Conservation (phyloP, 169 alveolate genomes). For the Plasmodium gonderi region DNA sequence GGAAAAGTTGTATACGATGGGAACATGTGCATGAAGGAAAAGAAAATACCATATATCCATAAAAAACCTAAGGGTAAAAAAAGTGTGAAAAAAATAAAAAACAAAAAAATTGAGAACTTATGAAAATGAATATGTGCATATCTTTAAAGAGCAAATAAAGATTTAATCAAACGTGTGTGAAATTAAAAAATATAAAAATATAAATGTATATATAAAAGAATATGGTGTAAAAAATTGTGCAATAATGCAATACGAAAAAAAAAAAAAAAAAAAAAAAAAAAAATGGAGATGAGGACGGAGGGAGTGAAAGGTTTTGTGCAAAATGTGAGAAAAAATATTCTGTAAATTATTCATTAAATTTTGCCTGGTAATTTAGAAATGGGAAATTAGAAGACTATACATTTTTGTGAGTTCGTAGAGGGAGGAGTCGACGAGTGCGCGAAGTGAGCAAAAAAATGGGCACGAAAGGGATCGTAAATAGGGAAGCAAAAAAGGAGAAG, state of each 20-base stretch:
- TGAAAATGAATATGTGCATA: neutral
- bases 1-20: neutral
- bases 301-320: neutral
- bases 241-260: neutral
- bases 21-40: neutral
- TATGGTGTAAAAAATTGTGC: neutral
- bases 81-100: neutral
- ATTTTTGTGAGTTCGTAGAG: neutral
- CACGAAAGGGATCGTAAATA: too few relatives aligned
- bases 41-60: neutral
- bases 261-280: neutral
- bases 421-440: neutral
- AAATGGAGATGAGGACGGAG: neutral
- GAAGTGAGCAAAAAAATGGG: neutral
- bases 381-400: constrained; percentile 2
- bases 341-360: neutral
- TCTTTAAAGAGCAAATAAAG: constrained; percentile 16
- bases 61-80: neutral
- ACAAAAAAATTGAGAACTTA: neutral
- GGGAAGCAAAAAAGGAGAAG: neutral
- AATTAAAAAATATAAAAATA: neutral
- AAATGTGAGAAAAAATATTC: neutral
- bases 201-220: neutral
- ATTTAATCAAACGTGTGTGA: constrained; percentile 12
- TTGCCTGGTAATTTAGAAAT: neutral